phyloP scores from a whole-genome alignment of 768 basidiomycete genomes.

The Pleurotus tuoliensis region DNA sequence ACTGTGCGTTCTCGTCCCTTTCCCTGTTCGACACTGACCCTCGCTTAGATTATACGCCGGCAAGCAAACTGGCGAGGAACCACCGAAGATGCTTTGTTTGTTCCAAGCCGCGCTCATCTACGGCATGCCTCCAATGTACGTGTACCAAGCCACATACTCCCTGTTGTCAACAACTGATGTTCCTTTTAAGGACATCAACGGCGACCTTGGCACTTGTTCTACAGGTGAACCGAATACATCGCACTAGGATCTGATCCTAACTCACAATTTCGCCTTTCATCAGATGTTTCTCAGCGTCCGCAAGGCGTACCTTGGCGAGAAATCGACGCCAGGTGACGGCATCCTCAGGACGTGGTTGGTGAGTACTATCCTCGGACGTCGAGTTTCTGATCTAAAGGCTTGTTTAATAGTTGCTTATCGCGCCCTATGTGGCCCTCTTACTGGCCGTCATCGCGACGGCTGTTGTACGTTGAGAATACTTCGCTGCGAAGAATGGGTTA shows the following conservation, averaged over 20 bases:
- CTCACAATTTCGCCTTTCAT: neutral
- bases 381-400: neutral
- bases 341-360: conserved; percentile 34
- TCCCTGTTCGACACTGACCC: neutral
- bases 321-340: conserved; percentile 29
- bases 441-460: conserved; percentile 34
- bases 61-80: conserved; percentile 40
- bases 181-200: conserved; percentile 30
- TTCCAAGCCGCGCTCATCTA: conserved; percentile 45
- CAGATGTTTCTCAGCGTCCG: conserved; percentile 44
- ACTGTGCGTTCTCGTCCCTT: conserved; percentile 24
- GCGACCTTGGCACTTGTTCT: conserved; percentile 38
- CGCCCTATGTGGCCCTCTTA: conserved; percentile 39
- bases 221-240: conserved; percentile 25
- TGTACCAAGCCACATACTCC: neutral
- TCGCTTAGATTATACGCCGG: conserved; percentile 35
- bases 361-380: conserved; percentile 8
- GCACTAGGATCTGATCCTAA: neutral
- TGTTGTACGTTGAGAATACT: conserved; percentile 23
- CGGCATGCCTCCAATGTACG: conserved; percentile 45
- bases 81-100: conserved; percentile 37
- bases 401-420: conserved; percentile 31
- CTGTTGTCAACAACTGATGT: neutral
- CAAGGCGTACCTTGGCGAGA: conserved; percentile 29
- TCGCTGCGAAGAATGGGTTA: neutral